phyloP scores from a whole-genome alignment of 306 rosid genomes.

The Gastrolobium bilobum region DNA sequence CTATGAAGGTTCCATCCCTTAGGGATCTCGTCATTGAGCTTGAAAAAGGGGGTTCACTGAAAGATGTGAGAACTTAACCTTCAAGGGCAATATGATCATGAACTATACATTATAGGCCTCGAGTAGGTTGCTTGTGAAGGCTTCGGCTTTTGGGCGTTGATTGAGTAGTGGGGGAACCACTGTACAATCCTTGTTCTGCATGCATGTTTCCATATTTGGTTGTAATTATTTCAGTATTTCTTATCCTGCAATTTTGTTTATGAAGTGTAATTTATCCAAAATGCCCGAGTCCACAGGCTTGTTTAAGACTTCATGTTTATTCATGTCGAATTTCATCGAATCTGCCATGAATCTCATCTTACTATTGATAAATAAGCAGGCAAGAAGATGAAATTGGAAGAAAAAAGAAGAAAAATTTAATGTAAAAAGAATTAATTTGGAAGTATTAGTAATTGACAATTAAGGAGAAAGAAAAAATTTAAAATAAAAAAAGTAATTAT shows the following conservation, averaged over 20 bases:
- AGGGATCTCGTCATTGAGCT: constrained; percentile 84
- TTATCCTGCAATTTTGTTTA: constrained; percentile 15
- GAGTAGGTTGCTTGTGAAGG: constrained; percentile 12
- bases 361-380: too few relatives aligned
- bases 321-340: neutral
- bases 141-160: neutral
- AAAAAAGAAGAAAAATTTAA: too few relatives aligned
- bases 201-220: constrained; percentile 3
- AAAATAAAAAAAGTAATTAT: too few relatives aligned
- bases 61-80: constrained; percentile 66
- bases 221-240: constrained; percentile 20
- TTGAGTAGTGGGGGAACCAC: neutral
- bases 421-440: too few relatives aligned
- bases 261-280: neutral
- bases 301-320: neutral
- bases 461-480: too few relatives aligned
- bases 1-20: constrained; percentile 86
- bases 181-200: constrained; percentile 22
- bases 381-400: too few relatives aligned
- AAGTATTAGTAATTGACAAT: too few relatives aligned
- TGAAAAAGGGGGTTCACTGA: constrained; percentile 83
- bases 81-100: neutral
- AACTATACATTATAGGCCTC: constrained; percentile 7
- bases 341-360: too few relatives aligned
- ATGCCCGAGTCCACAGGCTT: neutral